A percentile compares a stretch with the other conserved stretches of the same genome.
Evolutionary conservation across 257 asterid species (phyloP).

Genomic region (Salvia splendens): DNA sequence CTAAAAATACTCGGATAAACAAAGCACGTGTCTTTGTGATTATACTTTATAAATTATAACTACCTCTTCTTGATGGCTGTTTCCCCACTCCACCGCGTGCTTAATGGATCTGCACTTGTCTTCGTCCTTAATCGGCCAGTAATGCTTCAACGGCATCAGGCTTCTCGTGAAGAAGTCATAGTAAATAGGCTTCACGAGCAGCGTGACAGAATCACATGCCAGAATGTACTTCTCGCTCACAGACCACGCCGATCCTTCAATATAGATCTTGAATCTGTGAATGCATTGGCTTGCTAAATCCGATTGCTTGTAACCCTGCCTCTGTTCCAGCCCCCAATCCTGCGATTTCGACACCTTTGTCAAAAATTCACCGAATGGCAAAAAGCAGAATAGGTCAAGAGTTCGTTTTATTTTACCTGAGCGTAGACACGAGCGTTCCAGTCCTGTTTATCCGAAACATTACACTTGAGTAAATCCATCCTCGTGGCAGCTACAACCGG

Average conservation of each 20-base stretch:
- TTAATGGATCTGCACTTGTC: constrained; percentile 82
- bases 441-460: constrained; percentile 67
- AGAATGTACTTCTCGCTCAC: constrained; percentile 95
- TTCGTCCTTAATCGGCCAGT: constrained; percentile 71
- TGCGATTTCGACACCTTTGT: constrained; percentile 25
- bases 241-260: constrained; percentile 94
- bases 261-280: constrained; percentile 84
- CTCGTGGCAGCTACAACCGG: constrained; percentile 56
- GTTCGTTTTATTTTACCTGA: constrained; percentile 53
- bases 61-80: constrained; percentile 54
- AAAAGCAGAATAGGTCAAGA: background rate
- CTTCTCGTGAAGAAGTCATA: constrained; percentile 84
- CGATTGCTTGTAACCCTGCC: constrained; percentile 68
- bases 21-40: background rate
- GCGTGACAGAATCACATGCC: constrained; percentile 73
- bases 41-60: background rate
- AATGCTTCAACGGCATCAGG: constrained; percentile 75
- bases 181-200: constrained; percentile 63
- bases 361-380: background rate
- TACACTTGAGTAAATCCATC: constrained; percentile 76
- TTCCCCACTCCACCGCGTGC: constrained; percentile 88
- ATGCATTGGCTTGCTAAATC: constrained; percentile 76
- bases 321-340: constrained; percentile 66
- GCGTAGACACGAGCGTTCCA: constrained; percentile 78
- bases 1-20: background rate